These are phyloP conservation scores for Nyctanthes arbortristis DNA, from an alignment of 257 asterid species.

Conservation along the genomic window DNA sequence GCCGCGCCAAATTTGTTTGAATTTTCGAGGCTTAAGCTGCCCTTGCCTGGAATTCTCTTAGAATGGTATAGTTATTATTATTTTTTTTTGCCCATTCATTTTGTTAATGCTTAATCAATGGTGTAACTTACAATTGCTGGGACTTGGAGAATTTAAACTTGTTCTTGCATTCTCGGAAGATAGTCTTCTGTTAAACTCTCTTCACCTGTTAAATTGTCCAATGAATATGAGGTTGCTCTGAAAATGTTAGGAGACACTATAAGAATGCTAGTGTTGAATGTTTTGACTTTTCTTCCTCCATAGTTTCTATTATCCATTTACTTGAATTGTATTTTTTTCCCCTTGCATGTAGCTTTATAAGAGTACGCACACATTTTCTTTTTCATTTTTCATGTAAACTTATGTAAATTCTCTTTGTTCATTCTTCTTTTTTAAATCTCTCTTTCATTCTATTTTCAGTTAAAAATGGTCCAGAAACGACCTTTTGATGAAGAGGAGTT, in stretches of 20 bases:
- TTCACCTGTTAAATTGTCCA: neutral
- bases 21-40: neutral
- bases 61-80: no score
- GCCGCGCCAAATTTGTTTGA: neutral
- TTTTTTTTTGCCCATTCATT: neutral
- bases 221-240: neutral
- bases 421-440: neutral
- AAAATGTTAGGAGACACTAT: neutral
- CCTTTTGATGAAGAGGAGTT: conserved; percentile 33
- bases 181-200: neutral
- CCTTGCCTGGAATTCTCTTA: neutral
- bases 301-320: neutral
- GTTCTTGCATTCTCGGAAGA: neutral
- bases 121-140: neutral
- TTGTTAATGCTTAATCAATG: neutral
- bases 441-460: conserved; percentile 26
- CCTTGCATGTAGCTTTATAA: neutral
- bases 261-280: neutral
- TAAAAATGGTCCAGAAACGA: conserved; percentile 52
- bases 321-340: neutral
- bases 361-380: neutral
- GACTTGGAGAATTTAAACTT: neutral
- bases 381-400: neutral
- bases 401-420: neutral
- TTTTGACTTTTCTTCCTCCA: neutral